A percentile compares a stretch with the other conserved stretches of the same genome.
phyloP scores from a whole-genome alignment of 805 yeast genomes.

The Priceomyces fermenticarens region DNA sequence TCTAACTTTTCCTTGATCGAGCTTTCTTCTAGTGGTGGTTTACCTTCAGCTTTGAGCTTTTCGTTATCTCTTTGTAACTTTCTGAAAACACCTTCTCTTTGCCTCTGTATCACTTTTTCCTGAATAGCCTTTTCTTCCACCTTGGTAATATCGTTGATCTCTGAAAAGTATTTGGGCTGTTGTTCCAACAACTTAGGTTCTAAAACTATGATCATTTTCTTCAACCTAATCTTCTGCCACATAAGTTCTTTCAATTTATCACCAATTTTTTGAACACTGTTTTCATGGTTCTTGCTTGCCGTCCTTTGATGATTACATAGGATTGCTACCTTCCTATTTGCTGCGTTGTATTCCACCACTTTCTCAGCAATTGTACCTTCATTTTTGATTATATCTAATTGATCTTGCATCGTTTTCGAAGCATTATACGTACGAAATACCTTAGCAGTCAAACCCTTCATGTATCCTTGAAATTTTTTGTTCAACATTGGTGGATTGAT shows the following conservation, averaged over 20 bases:
- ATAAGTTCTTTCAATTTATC: slow-evolving; percentile 75
- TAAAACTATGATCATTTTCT: slow-evolving; percentile 64
- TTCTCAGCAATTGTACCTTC: slow-evolving; percentile 87
- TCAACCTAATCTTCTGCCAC: slow-evolving; percentile 78
- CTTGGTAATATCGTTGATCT: slow-evolving; percentile 60
- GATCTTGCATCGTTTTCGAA: slow-evolving; percentile 95
- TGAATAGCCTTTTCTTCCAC: slow-evolving; percentile 64
- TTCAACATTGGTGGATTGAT: slow-evolving; percentile 80
- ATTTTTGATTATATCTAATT: slow-evolving; percentile 77
- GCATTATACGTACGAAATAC: slow-evolving; percentile 98
- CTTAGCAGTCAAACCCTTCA: slow-evolving; percentile 93
- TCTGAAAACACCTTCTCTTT: slow-evolving; percentile 58
- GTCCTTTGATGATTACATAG: slow-evolving; percentile 96
- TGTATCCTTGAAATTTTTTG: slow-evolving; percentile 82
- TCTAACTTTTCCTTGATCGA: slow-evolving; percentile 59
- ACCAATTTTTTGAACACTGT: slow-evolving; percentile 71
- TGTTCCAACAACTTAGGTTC: slow-evolving; percentile 55
- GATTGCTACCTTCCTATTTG: slow-evolving; percentile 92
- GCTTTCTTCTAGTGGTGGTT: slow-evolving; percentile 49
- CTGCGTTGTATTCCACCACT: slow-evolving; percentile 85
- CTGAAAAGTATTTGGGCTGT: slow-evolving; percentile 60
- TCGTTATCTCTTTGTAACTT: slow-evolving; percentile 78
- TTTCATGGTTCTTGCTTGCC: slow-evolving; percentile 80
- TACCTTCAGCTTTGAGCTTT: slow-evolving; percentile 56
- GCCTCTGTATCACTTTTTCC: slow-evolving; percentile 57